Base-by-base conservation (phyloP, 352 stramenopile genomes). In the Phytophthora fragariaefolia region DNA sequence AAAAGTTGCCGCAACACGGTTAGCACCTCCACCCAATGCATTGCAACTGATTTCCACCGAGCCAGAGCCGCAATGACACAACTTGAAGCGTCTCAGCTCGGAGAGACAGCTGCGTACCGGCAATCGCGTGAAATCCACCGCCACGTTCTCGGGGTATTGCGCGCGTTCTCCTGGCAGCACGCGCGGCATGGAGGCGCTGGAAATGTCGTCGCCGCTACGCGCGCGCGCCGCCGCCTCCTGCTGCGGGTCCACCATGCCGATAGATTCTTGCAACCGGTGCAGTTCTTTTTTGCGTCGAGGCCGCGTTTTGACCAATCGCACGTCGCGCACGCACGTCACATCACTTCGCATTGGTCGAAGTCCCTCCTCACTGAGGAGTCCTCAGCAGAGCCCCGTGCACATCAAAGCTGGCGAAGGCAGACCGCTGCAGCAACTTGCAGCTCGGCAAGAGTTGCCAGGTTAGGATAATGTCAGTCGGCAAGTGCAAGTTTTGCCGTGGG, bases 111-210 rank as follows among this genome's bases (percentile, higher is more conserved):
- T 62, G 60, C 75, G 58, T 56, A 93, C 85, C 66, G 63, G 75
- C 61, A 93, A 69, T 67, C 79, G 71, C 47, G 82, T 91, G 47
- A 93, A 93, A 73, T 91, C 85, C 38, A 91, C 82, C 18, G 73
- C 71, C 46, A 90, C 73, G 57, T 82, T 77, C 46, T 80, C 42
- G 46, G 82, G 82, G 65, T 91, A 93, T 63, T 89, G 74, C 48
- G 66, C 73, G 48, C 67, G 71, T 50, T 77, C 63, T 27, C 66
- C 79, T 4, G 63, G 58, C 42, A 77, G 65, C 24, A 63, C 27
- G 15, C 10, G 42, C 24, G 71, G 34, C 9, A 28, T 53, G 1
- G 67, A 65, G 26, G 52, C 28, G 13, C 28, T 45, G 17, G 45
- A 51, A 22, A 50, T 63, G 42, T 10, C 38, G 51, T 13, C 47